Evolutionary conservation across 2,329 filamentous ascomycete genomes (phyloP), one percentile per base, ranked within the genome.

Genomic region (Aurifilum marmelostoma): DNA sequence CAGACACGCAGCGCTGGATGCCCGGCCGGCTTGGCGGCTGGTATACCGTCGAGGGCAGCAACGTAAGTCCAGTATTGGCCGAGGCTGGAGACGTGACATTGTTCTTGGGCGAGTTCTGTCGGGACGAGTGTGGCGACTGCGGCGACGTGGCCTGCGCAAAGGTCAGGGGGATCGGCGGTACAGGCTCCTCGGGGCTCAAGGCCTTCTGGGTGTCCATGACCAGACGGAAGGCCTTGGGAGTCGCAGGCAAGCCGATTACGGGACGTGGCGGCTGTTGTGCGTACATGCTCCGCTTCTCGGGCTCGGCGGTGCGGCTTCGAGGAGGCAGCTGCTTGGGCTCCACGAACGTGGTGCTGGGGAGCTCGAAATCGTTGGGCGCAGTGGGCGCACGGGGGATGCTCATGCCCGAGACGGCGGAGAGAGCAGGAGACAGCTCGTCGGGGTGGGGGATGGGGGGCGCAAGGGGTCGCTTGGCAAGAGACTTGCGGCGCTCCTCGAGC

Each of bases 141-240:
- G 82, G 79, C 4, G 83, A 82, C 2, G 80, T 77, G n/a, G 77
- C 75, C 73, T 82, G 83, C 12, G 77, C 74, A 71, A 85, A 87
- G 14, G 77, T 81, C 0, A 80, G 73, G 1, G 87, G 86, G 41
- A 89, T 83, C 0, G 81, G 78, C 24, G 87, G 86, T 5, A 88
- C 81, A n/a, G 89, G 88, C 39, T 88, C 83, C 1, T 75, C 69
- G 11, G 68, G 66, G 58, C 75, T 60, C 69, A 77, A 68, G 72
- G 77, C 37, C 68, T 71, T 58, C 68, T 84, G 81, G 68, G 74
- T 75, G 39, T 88, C 87, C 73, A 95, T 89, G 58, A 92, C 89
- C 1, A 97, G 89, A 27, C 92, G 88, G 94, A 97, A 97, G 1
- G 94, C 94, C 80, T 93, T 90, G 39, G 95, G 94, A 0, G 94